phyloP scores from a whole-genome alignment of 345 rosid species.

The Carallia pectinifolia region DNA sequence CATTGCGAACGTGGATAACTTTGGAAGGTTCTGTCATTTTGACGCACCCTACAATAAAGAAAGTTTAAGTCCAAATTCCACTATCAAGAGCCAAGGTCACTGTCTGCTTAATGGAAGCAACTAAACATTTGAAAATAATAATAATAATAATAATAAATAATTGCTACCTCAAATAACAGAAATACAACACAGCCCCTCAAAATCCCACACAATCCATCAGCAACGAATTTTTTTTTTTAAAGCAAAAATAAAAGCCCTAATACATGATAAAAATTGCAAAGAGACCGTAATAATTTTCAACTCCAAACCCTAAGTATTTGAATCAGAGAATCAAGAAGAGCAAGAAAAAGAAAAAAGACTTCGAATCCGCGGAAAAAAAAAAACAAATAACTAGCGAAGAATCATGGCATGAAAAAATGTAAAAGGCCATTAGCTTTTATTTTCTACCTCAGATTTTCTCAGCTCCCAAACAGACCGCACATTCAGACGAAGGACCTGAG shows the following conservation, averaged over 20 bases:
- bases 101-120: background rate
- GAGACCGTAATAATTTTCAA: background rate
- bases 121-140: background rate
- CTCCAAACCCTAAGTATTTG: slow-evolving; percentile 13
- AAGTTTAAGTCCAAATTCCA: background rate
- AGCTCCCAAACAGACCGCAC: background rate
- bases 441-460: background rate
- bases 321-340: background rate
- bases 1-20: slow-evolving; percentile 96
- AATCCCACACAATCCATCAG: background rate
- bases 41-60: slow-evolving; percentile 9
- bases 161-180: background rate
- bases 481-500: background rate
- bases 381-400: background rate
- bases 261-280: background rate
- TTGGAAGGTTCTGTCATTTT: slow-evolving; percentile 89
- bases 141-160: background rate
- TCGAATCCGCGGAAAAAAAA: background rate
- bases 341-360: background rate
- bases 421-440: background rate
- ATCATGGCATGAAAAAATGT: background rate
- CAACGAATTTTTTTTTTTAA: background rate
- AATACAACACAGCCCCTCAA: background rate
- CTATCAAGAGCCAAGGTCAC: background rate
- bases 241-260: background rate